These are phyloP conservation scores for Lignosus rhinocerotis DNA, from an alignment of 1,284 basidiomycete genomes.

Conservation along the genomic window DNA sequence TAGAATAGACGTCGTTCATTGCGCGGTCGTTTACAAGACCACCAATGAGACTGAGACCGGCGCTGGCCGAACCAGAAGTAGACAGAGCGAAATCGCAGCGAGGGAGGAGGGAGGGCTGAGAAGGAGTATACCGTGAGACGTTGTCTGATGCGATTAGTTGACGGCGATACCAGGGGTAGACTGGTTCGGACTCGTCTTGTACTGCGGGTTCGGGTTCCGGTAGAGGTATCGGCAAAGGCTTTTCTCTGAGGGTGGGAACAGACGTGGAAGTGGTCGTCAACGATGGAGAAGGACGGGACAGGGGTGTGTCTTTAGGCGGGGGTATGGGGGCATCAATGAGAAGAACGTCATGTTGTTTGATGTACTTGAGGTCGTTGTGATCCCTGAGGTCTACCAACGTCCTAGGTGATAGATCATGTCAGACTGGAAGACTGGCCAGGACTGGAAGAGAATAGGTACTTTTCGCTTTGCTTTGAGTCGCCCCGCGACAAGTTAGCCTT, in stretches of 20 bases:
- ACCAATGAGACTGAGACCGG: slow-evolving; percentile 93
- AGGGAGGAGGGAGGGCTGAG: slow-evolving; percentile 69
- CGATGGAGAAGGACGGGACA: background rate
- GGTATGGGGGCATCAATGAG: slow-evolving; percentile 14
- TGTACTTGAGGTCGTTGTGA: background rate
- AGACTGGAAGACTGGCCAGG: background rate
- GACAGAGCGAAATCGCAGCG: slow-evolving; percentile 94
- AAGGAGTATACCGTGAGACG: background rate
- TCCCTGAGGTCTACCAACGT: slow-evolving; percentile 12
- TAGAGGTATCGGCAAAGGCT: background rate
- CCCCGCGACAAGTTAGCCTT: slow-evolving; percentile 11
- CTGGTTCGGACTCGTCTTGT: background rate
- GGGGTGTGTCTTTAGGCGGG: slow-evolving; percentile 9
- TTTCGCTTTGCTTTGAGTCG: slow-evolving; percentile 16
- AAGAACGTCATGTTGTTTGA: slow-evolving; percentile 6
- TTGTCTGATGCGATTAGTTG: slow-evolving; percentile 7
- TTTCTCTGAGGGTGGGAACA: background rate
- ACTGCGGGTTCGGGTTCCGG: background rate
- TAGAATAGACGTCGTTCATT: slow-evolving; percentile 89
- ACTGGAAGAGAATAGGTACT: background rate
- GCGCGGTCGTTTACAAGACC: slow-evolving; percentile 89
- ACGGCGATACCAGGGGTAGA: slow-evolving; percentile 17
- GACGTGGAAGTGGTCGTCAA: background rate
- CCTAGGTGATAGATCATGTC: slow-evolving; percentile 5
- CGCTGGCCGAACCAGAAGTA: slow-evolving; percentile 68